Base-by-base conservation (phyloP, 2,329 filamentous ascomycete genomes). In the Neopestalotiopsis sp. region DNA sequence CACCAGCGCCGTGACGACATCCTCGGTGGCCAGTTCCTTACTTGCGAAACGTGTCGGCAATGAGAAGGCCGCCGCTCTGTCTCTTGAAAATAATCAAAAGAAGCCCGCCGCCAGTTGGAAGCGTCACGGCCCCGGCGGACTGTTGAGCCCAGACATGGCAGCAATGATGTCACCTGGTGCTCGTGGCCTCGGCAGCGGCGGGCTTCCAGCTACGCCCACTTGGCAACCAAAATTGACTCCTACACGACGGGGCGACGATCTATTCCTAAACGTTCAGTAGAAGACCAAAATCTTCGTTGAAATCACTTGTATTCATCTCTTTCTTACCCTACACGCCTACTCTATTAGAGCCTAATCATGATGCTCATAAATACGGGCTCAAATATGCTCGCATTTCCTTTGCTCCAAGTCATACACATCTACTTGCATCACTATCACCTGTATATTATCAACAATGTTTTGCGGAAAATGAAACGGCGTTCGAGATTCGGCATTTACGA, bases 141-240 rank as follows among this genome's bases (percentile, higher is more conserved):
- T 77, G 17, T 66, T 70, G 32, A 76, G 73, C 56, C 74, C 74
- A 12, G 73, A 76, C 7, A 67, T 64, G 38, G 67, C 69, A 4
- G 65, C 68, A 6, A 64, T 75, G 34, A 65, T 67, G 53, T 75
- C 76, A 3, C 71, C 75, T 9, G 72, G 59, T 12, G 28, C 30
- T n/a, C 59, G 59, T 6, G 67, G 61, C 69, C 70, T 34, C 40
- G 64, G 64, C 13, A 73, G 70, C 7, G 73, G 74, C 20, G 71
- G 71, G 32, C 74, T 84, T 57, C 85, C 85, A 0, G 78, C 77
- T 45, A 87, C 85, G 49, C 89, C 89, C 0, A 84, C 85, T 1
- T 91, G 90, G 89, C 83, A 89, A 72, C 90, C 90, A 3, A 87
- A 85, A 72, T 75, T 93, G 73, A 93, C 91, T 61, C 91, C 91